Percentiles rank a stretch among this genome's conserved stretches.
phyloP scores from a whole-genome alignment of 176 grass and related monocot species.

The Coix lacrymajobi region DNA sequence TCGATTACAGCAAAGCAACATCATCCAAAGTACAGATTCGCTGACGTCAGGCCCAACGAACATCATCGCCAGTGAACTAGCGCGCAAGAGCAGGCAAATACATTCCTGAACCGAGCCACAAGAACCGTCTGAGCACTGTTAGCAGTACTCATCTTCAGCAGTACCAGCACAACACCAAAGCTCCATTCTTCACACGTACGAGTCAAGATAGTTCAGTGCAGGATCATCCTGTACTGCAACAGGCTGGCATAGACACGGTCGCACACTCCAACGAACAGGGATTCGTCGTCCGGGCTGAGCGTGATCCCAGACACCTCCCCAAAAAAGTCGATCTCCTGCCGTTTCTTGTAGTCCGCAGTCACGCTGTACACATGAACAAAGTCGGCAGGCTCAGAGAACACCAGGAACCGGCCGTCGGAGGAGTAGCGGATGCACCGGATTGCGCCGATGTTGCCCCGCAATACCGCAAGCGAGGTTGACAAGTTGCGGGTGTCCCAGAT shows the following conservation, averaged over 20 bases:
- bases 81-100: slow-evolving; percentile 11
- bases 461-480: slow-evolving; percentile 50
- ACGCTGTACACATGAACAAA: slow-evolving; percentile 70
- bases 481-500: slow-evolving; percentile 81
- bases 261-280: slow-evolving; percentile 74
- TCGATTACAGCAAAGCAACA: too few relatives aligned
- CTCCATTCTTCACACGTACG: slow-evolving; percentile 22
- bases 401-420: slow-evolving; percentile 63
- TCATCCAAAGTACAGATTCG: too few relatives aligned
- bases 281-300: slow-evolving; percentile 58
- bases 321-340: slow-evolving; percentile 89
- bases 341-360: slow-evolving; percentile 37
- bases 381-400: slow-evolving; percentile 73
- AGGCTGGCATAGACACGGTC: slow-evolving; percentile 80
- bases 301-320: slow-evolving; percentile 87
- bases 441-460: slow-evolving; percentile 79
- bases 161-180: background rate
- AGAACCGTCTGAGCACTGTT: background rate
- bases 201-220: slow-evolving; percentile 45
- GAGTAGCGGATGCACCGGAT: slow-evolving; percentile 84
- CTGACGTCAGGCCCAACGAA: background rate
- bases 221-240: slow-evolving; percentile 56
- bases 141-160: background rate
- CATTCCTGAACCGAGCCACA: slow-evolving; percentile 5
- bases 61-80: background rate